Base-by-base conservation (phyloP, 176 grass and related monocot species). In the Eleusine indica region DNA sequence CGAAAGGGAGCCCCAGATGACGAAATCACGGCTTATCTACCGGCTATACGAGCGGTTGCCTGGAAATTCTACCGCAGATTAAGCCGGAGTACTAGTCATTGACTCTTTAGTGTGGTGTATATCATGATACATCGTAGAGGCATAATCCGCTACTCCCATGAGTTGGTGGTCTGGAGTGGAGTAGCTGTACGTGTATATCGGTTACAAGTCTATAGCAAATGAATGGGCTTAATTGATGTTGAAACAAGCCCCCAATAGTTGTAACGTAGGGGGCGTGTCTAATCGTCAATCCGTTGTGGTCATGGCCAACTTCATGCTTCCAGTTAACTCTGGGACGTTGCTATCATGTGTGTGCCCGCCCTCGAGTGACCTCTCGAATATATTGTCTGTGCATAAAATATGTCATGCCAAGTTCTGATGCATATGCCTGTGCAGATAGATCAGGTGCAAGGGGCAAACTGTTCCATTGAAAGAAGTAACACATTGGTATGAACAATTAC, bases 1-100 rank as follows among this genome's bases (percentile, higher is more conserved):
- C 17, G 93, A 96, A 81, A 90, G 86, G 70, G 97, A 99, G 73
- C 89, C 93, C 29, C 93, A 92, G 80, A 96, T 96, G 97, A 85
- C 93, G 3, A 99, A 92, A 83, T 94, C 93, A 10, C 53, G 85
- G 73, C 86, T 99, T 46, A 83, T 99, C 28, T 96, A 96, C 63
- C 85, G 75, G 11, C 77, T 99, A 15, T 94, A 96, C 46, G 91
- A 89, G 65, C 83, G 84, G 66, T 28, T 88, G 9, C 74, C 89
- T 5, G 64, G 66, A 68, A 76, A 90, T 65, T 56, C 35, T 37
- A 13, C 53, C 14, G 21, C 53, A 71, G 85, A 90, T 75, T 90
- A 90, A 62, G 44, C 32, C 28, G 12, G 60, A 47, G 48, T 43
- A 35, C 32, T 35, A 65, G 51, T 53, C 21, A 21, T 61, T 61